Conservation (phyloP, 768 basidiomycete species). For the Aureoboletus auriporus region DNA sequence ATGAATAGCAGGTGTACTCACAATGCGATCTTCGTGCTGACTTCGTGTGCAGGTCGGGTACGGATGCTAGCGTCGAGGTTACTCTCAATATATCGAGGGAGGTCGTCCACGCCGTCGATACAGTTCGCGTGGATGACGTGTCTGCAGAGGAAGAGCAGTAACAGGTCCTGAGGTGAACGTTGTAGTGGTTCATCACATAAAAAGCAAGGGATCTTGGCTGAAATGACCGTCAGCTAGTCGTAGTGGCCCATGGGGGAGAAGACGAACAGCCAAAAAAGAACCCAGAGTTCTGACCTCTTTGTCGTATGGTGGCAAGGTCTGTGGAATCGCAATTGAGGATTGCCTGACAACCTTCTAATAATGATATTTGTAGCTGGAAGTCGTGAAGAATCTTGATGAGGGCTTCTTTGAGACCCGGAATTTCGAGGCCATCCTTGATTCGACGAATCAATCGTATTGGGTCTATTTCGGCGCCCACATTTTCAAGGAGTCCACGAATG, state of each 20-base stretch:
- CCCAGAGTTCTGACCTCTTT: constrained; percentile 74
- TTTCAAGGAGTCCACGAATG: constrained; percentile 92
- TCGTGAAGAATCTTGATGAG: constrained; percentile 96
- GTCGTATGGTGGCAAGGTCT: constrained; percentile 62
- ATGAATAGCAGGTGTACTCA: constrained; percentile 31
- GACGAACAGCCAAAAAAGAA: constrained; percentile 70
- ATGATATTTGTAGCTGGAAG: constrained; percentile 89
- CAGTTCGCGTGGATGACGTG: constrained; percentile 85
- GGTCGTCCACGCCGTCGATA: constrained; percentile 57
- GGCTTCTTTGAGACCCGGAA: constrained; percentile 90
- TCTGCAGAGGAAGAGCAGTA: constrained; percentile 80
- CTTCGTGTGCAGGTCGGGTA: constrained; percentile 36
- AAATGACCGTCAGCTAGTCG: neutral
- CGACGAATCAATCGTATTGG: constrained; percentile 91
- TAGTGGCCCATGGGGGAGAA: neutral
- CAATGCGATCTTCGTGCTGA: constrained; percentile 79
- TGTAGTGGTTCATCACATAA: constrained; percentile 62
- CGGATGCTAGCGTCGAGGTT: constrained; percentile 39
- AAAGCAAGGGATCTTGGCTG: constrained; percentile 63
- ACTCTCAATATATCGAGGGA: constrained; percentile 60
- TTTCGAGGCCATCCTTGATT: constrained; percentile 94
- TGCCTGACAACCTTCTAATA: constrained; percentile 88
- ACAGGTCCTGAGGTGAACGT: constrained; percentile 54
- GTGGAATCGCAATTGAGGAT: constrained; percentile 83
- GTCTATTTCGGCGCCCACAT: constrained; percentile 93